Base-by-base conservation (phyloP, 768 basidiomycete genomes). In the Boletus barrowsii region DNA sequence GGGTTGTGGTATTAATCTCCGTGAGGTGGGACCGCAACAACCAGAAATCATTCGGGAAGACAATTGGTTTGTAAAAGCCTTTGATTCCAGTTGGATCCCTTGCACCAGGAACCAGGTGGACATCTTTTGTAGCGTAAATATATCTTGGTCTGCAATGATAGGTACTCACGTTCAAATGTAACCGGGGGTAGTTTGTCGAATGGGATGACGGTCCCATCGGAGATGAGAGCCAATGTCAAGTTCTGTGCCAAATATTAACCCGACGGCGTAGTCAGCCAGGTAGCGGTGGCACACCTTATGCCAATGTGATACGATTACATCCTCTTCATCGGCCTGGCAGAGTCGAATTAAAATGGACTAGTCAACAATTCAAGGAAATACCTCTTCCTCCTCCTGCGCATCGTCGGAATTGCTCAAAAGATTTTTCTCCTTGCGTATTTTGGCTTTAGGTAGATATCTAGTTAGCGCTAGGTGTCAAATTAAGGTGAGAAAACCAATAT, bases 31-130 rank as follows among this genome's bases (percentile, higher is more conserved):
- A 86, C 37, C 85, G 83, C 30, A 93, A 79, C 58, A 88, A 82
- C 93, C 96, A 98, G 72, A 98, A 98, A 65, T 97, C 93, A 66
- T 98, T 98, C 14, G 92, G 83, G 71, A 88, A 98, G 36, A 98
- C 67, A 54, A 95, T 85, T 10, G 96, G 96, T 63, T 84, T 88
- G 79, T 95, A 93, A 58, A 78, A 83, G 4, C 83, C 88, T 55
- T 78, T 79, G 3, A 77, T 79, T 5, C 87, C 86, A 22, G 83
- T 82, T 36, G 79, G 71, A 57, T 91, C 88, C 36, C 88, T 82
- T 51, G 76, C 63, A 24, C 73, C 76, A 5, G 81, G 77, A 37
- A 87, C 74, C 39, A 93, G 66, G 49, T 83, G 73, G 43, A 93
- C 68, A 68, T 90, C 90, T 88, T 51, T 40, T 51, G 48, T 15